Conservation (phyloP, 108 stramenopile species). For the Fistulifera pelliculosa region DNA sequence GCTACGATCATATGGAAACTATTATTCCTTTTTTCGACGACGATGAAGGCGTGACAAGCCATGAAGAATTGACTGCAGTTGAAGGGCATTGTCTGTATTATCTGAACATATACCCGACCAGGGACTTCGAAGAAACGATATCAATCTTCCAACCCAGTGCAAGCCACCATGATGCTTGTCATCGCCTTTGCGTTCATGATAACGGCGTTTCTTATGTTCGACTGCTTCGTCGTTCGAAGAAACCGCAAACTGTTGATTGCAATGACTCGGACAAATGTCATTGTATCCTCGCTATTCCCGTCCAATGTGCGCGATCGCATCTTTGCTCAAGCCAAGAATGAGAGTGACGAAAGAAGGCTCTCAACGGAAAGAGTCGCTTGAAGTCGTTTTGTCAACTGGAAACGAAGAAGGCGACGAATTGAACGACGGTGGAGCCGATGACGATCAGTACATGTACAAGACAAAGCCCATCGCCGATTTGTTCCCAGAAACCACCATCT, state of each 20-base stretch:
- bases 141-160: conserved; percentile 3
- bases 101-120: conserved; percentile 2
- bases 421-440: neutral
- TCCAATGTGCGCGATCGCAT: conserved; percentile 9
- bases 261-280: conserved; percentile 4
- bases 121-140: conserved; percentile 5
- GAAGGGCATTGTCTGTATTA: conserved; percentile 13
- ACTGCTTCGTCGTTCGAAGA: conserved; percentile 17
- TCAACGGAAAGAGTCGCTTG: neutral
- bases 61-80: too few species aligned
- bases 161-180: neutral
- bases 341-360: neutral
- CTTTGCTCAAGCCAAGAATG: neutral
- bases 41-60: too few species aligned
- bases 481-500: conserved; percentile 42
- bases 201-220: conserved; percentile 26
- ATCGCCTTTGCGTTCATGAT: conserved; percentile 24
- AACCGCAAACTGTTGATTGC: conserved; percentile 6
- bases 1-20: conserved; percentile 6
- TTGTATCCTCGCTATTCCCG: conserved; percentile 12
- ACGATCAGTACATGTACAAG: conserved; percentile 4
- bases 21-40: neutral
- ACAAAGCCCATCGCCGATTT: conserved; percentile 47
- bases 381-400: conserved; percentile 6
- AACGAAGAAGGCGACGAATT: neutral